These are phyloP conservation scores for Nicotiana noctiflora DNA, from an alignment of 257 asterid genomes.

Conservation along the genomic window DNA sequence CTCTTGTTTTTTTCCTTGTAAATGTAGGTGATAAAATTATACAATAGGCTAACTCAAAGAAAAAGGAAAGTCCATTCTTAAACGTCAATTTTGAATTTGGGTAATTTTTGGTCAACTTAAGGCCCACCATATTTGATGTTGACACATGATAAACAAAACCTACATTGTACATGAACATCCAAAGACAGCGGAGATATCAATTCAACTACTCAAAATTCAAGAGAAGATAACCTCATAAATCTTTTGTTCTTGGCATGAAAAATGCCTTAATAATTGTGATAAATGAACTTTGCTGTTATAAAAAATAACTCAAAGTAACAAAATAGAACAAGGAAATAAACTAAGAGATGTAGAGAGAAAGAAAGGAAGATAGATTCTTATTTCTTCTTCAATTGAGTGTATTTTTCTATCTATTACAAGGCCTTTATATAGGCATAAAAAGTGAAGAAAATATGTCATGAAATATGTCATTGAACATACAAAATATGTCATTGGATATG, in stretches of 20 bases:
- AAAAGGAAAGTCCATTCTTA: not conserved
- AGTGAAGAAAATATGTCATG: too few species aligned
- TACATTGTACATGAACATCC: not conserved
- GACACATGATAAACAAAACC: not conserved
- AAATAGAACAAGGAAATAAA: too few species aligned
- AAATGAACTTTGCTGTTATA: not conserved
- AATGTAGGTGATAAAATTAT: not conserved
- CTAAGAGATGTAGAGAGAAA: too few species aligned
- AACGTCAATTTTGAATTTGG: not conserved
- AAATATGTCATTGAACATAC: too few species aligned
- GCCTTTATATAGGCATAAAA: too few species aligned
- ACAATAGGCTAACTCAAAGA: not conserved
- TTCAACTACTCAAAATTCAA: not conserved
- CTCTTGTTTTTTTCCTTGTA: too few species aligned
- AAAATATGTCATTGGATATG: too few species aligned
- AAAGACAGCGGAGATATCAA: not conserved
- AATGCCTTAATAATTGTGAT: not conserved
- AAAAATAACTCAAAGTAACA: too few species aligned
- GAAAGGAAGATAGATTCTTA: too few species aligned
- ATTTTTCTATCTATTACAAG: too few species aligned
- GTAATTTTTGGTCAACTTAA: not conserved
- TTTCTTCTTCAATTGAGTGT: too few species aligned
- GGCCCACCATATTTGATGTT: not conserved
- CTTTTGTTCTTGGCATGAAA: not conserved
- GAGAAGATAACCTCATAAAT: not conserved